A percentile compares a stretch with the other conserved stretches of the same genome.
Evolutionary conservation across 805 yeast genomes (phyloP).

Genomic region (Hanseniaspora taiwanica): DNA sequence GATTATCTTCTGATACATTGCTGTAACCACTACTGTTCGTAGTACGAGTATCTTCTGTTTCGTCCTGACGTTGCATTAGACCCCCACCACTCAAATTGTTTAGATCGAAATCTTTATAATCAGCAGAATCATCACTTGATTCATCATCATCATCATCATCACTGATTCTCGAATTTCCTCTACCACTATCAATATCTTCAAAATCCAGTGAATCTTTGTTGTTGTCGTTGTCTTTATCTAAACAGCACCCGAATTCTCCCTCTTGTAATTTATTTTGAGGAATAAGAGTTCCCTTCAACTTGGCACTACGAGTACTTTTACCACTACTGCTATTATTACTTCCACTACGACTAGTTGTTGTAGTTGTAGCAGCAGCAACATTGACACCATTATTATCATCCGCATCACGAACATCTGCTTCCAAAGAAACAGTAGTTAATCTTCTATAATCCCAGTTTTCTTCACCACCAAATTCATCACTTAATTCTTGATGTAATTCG

Average conservation of each 20-base stretch:
- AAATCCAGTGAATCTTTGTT: background rate
- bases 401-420: constrained; percentile 51
- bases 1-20: too few relatives aligned
- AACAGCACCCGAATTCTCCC: constrained; percentile 5
- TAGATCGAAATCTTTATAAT: background rate
- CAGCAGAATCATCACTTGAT: constrained; percentile 1
- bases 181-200: constrained; percentile 1
- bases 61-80: too few relatives aligned
- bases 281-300: too few relatives aligned
- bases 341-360: constrained; percentile 5
- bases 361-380: background rate
- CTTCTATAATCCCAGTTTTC: constrained; percentile 88
- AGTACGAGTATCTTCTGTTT: too few relatives aligned
- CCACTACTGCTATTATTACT: constrained; percentile 11
- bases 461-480: constrained; percentile 70
- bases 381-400: constrained; percentile 4
- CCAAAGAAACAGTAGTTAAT: constrained; percentile 72
- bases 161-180: constrained; percentile 3
- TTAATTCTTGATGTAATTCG: constrained; percentile 68
- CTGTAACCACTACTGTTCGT: too few relatives aligned
- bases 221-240: background rate
- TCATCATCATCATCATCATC: constrained; percentile 5
- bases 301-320: constrained; percentile 8
- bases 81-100: background rate
- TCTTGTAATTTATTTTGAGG: background rate